Evolutionary conservation across 306 rosid species (phyloP), one percentile per base, ranked within the genome.

Genomic region (Fagus crenata): DNA sequence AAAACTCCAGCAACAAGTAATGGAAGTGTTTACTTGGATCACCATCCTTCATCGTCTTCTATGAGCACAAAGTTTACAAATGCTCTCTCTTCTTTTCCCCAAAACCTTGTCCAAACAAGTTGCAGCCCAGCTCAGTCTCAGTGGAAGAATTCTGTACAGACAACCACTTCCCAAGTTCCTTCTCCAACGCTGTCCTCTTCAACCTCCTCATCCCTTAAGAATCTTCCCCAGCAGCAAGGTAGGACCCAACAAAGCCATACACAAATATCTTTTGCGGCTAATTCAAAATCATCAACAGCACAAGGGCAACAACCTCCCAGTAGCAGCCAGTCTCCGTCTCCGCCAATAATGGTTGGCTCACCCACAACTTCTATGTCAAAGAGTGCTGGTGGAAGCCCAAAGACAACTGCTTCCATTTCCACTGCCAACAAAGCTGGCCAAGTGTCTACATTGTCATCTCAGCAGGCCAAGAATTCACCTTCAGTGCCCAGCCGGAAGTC

Each of bases 361-460:
- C 97, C 97, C 42, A 89, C 97, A n/a, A 81, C 90, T 42, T 93
- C 98, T 2, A 82, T 92, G 83, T 89, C 97, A 0, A 95, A 90
- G 77, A 84, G 96, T 75, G 92, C 93, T 31, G 93, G 98, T 76
- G 92, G 92, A 71, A 96, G 98, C 88, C 98, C 99, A 14, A 87
- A 97, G 83, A 88, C 95, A 14, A 84, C 87, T n/a, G 69, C 86
- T 5, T 86, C 97, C 4, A 37, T 86, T 49, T 75, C 98, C 70
- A 76, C 86, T 15, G 87, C 87, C 55, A 89, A 89, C 64, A 95
- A 95, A 80, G 84, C 82, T 11, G 87, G 89, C 74, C 97, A 88
- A 79, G 82, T 84, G 65, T 77, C 95, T 78, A 83, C 96, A 14
- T 69, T 90, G 70, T 81, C 95, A 11, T 81, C 95, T 28, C 97